Evolutionary conservation across 768 basidiomycete genomes (phyloP).

Genomic region (Tylopilus rubrobrunneus): DNA sequence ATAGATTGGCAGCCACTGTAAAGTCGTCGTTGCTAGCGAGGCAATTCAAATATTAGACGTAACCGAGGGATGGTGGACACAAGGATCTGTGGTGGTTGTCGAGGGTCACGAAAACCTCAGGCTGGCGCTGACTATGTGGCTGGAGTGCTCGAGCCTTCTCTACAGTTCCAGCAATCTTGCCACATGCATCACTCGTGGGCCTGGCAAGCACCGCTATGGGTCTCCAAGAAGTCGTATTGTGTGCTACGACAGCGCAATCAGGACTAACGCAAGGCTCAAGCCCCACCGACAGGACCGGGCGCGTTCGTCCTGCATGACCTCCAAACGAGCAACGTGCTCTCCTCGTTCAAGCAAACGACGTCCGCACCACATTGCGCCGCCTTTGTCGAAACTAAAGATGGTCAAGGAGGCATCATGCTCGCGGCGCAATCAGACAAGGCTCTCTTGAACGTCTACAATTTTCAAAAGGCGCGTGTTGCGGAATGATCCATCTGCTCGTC

Average conservation of each 20-base stretch:
- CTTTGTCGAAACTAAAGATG: conserved; percentile 60
- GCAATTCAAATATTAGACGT: not conserved
- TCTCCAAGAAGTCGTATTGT: conserved; percentile 67
- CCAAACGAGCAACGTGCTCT: conserved; percentile 65
- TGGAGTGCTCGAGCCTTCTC: not conserved
- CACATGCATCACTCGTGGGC: not conserved
- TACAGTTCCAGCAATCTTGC: not conserved
- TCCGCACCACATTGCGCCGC: conserved; percentile 63
- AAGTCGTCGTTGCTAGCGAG: not conserved
- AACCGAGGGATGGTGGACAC: not conserved
- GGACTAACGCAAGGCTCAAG: conserved; percentile 29
- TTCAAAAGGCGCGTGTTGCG: conserved; percentile 71
- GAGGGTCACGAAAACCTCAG: not conserved
- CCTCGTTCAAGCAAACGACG: conserved; percentile 87
- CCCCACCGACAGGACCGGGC: conserved; percentile 44
- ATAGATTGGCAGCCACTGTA: conserved; percentile 55
- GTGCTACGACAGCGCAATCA: conserved; percentile 49
- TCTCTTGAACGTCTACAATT: conserved; percentile 84
- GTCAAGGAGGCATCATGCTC: conserved; percentile 80
- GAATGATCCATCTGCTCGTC: not conserved
- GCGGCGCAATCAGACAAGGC: conserved; percentile 87
- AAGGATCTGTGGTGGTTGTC: not conserved
- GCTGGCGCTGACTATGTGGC: not conserved
- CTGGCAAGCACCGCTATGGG: conserved; percentile 33
- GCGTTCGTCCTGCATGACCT: conserved; percentile 78